These are phyloP conservation scores for Phylloporus sp. DNA, from an alignment of 1,284 basidiomycete species.

Conservation along the genomic window DNA sequence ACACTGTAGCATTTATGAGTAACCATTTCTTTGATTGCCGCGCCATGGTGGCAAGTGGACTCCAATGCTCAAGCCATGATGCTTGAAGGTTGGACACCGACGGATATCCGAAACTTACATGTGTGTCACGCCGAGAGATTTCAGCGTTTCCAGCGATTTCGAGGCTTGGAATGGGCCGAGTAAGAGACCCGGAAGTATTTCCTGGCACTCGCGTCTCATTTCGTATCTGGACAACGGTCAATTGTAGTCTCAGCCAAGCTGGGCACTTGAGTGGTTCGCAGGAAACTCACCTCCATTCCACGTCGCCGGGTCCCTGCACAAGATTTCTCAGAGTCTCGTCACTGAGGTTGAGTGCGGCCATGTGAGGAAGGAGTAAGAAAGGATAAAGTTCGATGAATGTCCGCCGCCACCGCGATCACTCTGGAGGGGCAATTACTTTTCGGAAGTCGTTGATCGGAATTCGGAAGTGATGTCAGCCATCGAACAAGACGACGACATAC, in stretches of 20 bases:
- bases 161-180: slow-evolving; percentile 91
- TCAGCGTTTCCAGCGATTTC: slow-evolving; percentile 76
- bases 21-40: neutral
- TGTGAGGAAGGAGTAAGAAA: slow-evolving; percentile 9
- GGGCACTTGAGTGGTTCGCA: slow-evolving; percentile 1
- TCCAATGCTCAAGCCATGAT: neutral
- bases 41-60: neutral
- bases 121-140: slow-evolving; percentile 78
- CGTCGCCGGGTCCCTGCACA: slow-evolving; percentile 77
- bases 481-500: slow-evolving; percentile 54
- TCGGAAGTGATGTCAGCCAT: slow-evolving; percentile 35
- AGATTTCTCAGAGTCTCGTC: slow-evolving; percentile 68
- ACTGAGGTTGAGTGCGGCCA: slow-evolving; percentile 40
- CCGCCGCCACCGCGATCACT: neutral
- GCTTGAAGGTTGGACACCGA: neutral
- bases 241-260: slow-evolving; percentile 11
- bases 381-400: slow-evolving; percentile 4
- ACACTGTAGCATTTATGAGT: slow-evolving; percentile 56
- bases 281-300: slow-evolving; percentile 75
- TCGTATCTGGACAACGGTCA: slow-evolving; percentile 72
- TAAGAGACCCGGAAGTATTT: slow-evolving; percentile 85
- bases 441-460: slow-evolving; percentile 37
- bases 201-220: slow-evolving; percentile 93
- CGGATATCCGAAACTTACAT: slow-evolving; percentile 65
- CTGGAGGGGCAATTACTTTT: slow-evolving; percentile 17